Evolutionary conservation across 1,139 yeast genomes (phyloP).

Genomic region (Suhomyces guaymorum): DNA sequence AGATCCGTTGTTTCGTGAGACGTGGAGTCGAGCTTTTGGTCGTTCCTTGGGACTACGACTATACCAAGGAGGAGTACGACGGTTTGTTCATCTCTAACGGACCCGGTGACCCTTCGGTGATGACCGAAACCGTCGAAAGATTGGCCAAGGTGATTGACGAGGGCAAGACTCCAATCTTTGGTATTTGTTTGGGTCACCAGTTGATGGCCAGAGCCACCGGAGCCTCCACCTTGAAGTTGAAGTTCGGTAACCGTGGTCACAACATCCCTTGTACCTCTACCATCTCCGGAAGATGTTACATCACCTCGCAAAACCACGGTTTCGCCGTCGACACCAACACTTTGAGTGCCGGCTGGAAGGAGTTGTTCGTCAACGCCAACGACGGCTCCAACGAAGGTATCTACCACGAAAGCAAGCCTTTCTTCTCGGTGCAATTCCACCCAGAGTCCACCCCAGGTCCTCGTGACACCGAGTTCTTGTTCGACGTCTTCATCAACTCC

Average conservation of each 20-base stretch:
- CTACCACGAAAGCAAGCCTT: slow-evolving; percentile 83
- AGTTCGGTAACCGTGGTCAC: slow-evolving; percentile 99
- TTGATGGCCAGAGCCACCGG: slow-evolving; percentile 94
- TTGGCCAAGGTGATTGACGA: slow-evolving; percentile 57
- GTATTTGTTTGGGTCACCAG: slow-evolving; percentile 99
- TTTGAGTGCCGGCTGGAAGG: slow-evolving; percentile 82
- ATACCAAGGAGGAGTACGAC: slow-evolving; percentile 75
- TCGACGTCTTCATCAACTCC: slow-evolving; percentile 87
- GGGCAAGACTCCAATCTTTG: slow-evolving; percentile 80
- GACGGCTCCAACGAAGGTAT: slow-evolving; percentile 99
- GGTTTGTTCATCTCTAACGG: slow-evolving; percentile 97
- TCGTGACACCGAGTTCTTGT: slow-evolving; percentile 95
- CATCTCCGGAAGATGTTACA: slow-evolving; percentile 93
- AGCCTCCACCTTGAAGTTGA: slow-evolving; percentile 86
- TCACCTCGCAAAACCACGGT: slow-evolving; percentile 99
- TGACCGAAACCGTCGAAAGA: slow-evolving; percentile 64
- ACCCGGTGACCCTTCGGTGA: slow-evolving; percentile 97
- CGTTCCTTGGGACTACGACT: slow-evolving; percentile 95
- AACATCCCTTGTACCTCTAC: slow-evolving; percentile 96
- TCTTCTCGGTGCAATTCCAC: slow-evolving; percentile 98
- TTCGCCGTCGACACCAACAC: slow-evolving; percentile 88
- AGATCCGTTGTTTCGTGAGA: slow-evolving; percentile 92
- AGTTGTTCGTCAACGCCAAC: slow-evolving; percentile 91
- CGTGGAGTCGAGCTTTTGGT: slow-evolving; percentile 96
- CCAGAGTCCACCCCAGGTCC: slow-evolving; percentile 99